A percentile compares a stretch with the other conserved stretches of the same genome.
Evolutionary conservation across 768 basidiomycete genomes (phyloP).

Genomic region (Sarcodon sp.): DNA sequence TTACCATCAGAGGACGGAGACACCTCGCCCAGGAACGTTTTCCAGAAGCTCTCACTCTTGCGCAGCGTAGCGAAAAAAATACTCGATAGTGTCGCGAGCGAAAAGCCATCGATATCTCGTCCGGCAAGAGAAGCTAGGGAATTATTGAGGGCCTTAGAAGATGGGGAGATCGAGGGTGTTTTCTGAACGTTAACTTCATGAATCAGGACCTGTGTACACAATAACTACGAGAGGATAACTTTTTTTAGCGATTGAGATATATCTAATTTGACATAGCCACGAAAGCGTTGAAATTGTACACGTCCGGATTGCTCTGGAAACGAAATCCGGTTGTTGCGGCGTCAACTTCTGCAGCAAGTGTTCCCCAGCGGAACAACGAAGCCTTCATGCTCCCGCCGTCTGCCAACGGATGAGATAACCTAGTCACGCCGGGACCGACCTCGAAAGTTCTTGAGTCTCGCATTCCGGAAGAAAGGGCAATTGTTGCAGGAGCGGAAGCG

Average conservation of each 20-base stretch:
- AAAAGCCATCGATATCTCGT: slow-evolving; percentile 59
- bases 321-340: slow-evolving; percentile 14
- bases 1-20: slow-evolving; percentile 30
- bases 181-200: not conserved
- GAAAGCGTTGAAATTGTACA: slow-evolving; percentile 28
- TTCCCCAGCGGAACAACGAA: slow-evolving; percentile 15
- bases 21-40: slow-evolving; percentile 31
- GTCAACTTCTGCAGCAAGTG: slow-evolving; percentile 14
- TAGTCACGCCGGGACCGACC: slow-evolving; percentile 19
- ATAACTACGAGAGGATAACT: not conserved
- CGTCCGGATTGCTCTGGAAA: slow-evolving; percentile 17
- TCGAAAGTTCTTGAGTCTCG: slow-evolving; percentile 8
- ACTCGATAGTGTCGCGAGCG: slow-evolving; percentile 52
- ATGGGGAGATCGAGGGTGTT: not conserved
- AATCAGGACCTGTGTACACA: not conserved
- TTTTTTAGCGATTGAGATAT: not conserved
- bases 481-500: slow-evolving; percentile 15
- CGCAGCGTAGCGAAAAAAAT: slow-evolving; percentile 62
- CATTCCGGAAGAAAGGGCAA: slow-evolving; percentile 12
- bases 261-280: slow-evolving; percentile 13
- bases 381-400: slow-evolving; percentile 15
- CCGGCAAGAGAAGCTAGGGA: slow-evolving; percentile 81
- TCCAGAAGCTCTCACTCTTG: slow-evolving; percentile 52
- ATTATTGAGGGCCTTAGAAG: slow-evolving; percentile 22
- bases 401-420: slow-evolving; percentile 18